Conservation (phyloP, 2,329 filamentous ascomycete genomes). For the Colletotrichum brevisporum region DNA sequence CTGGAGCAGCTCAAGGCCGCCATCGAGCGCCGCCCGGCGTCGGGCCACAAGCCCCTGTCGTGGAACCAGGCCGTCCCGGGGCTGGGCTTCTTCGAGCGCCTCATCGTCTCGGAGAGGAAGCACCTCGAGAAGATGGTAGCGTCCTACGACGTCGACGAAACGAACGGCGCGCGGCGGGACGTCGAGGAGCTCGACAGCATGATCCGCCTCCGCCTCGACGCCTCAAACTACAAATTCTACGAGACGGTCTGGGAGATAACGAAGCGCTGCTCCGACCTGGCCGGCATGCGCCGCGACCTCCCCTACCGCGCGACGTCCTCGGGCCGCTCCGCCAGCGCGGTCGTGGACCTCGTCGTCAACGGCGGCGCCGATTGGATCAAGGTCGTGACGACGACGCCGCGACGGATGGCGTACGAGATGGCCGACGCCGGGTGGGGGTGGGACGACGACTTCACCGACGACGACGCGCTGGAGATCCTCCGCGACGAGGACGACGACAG, state of each 20-base stretch:
- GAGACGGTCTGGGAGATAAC: constrained; percentile 40
- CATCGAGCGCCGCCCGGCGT: constrained; percentile 28
- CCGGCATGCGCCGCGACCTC: constrained; percentile 35
- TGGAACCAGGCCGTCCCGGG: constrained; percentile 42
- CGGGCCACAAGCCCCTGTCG: constrained; percentile 31
- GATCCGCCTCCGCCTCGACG: constrained; percentile 33
- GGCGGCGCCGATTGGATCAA: constrained; percentile 41
- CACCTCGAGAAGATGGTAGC: constrained; percentile 39
- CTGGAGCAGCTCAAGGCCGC: constrained; percentile 38
- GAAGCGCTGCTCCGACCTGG: constrained; percentile 36
- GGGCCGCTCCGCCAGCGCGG: constrained; percentile 17
- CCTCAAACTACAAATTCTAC: constrained; percentile 41
- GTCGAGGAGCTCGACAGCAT: constrained; percentile 24
- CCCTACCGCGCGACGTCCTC: constrained; percentile 17
- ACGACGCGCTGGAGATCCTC: constrained; percentile 51
- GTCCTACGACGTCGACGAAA: constrained; percentile 2
- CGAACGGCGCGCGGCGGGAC: not conserved
- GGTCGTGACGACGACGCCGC: constrained; percentile 40
- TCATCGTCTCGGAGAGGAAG: constrained; percentile 38
- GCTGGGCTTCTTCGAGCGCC: constrained; percentile 37
- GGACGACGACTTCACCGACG: constrained; percentile 50
- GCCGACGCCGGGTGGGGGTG: constrained; percentile 58
- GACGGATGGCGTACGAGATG: constrained; percentile 55
- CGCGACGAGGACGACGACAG: constrained; percentile 33
- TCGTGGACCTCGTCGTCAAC: constrained; percentile 37